phyloP scores from a whole-genome alignment of 208 protist genomes.

The Crithidia acanthocephali region DNA sequence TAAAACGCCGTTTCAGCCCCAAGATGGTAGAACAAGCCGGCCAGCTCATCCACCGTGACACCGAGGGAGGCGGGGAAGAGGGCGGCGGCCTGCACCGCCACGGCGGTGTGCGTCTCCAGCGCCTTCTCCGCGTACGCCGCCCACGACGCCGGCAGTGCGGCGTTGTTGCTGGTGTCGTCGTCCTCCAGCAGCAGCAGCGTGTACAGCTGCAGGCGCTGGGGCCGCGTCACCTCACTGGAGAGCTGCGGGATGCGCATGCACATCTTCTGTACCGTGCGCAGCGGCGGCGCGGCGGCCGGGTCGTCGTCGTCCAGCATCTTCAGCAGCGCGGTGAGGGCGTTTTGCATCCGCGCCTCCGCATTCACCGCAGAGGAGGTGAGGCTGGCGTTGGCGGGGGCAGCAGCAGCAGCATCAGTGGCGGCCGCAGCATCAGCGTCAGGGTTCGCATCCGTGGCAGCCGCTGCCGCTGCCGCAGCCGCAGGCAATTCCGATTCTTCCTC shows the following conservation, averaged over 20 bases:
- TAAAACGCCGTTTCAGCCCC: slow-evolving; percentile 41
- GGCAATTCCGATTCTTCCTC: background rate
- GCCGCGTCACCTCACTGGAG: slow-evolving; percentile 40
- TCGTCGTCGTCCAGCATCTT: slow-evolving; percentile 24
- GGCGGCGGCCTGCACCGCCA: slow-evolving; percentile 28
- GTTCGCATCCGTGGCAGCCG: too few species aligned
- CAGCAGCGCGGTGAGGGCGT: slow-evolving; percentile 19
- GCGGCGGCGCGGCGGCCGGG: background rate
- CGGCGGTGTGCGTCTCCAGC: slow-evolving; percentile 34
- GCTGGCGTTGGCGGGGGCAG: background rate
- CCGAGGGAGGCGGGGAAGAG: slow-evolving; percentile 29
- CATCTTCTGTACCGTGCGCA: slow-evolving; percentile 52
- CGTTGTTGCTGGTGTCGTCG: background rate
- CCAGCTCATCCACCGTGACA: slow-evolving; percentile 23
- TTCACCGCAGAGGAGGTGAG: background rate
- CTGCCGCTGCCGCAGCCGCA: background rate
- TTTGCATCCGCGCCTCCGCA: slow-evolving; percentile 6
- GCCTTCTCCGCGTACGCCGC: slow-evolving; percentile 30
- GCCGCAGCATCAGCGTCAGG: background rate
- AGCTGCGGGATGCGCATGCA: slow-evolving; percentile 71
- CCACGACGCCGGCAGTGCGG: slow-evolving; percentile 5
- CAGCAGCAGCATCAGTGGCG: background rate
- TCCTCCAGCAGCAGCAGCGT: slow-evolving; percentile 51
- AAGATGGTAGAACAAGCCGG: slow-evolving; percentile 47
- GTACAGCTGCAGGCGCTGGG: slow-evolving; percentile 62